Percentiles rank a stretch among this genome's conserved stretches.
Evolutionary conservation across 352 stramenopile species (phyloP).

Genomic region (Phytopythium litorale): DNA sequence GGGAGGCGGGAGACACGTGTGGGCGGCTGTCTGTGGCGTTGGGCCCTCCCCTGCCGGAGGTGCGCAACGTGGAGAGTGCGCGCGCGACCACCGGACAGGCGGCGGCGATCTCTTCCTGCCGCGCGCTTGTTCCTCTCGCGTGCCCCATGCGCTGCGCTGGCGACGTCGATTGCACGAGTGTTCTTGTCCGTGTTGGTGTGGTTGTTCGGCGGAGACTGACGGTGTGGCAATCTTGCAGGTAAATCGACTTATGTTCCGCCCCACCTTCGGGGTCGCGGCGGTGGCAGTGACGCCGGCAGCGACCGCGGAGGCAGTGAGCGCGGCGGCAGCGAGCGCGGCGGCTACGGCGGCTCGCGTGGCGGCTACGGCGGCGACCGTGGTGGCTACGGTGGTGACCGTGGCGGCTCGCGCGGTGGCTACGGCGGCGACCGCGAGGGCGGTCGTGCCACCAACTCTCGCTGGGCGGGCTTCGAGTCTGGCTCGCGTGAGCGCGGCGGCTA

Average conservation of each 20-base stretch:
- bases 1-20: neutral
- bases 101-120: too few relatives aligned
- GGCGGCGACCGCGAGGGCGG: slow-evolving; percentile 21
- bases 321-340: slow-evolving; percentile 24
- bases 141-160: too few relatives aligned
- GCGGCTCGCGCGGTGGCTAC: slow-evolving; percentile 27
- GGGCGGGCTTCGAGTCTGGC: slow-evolving; percentile 47
- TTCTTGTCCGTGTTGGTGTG: too few relatives aligned
- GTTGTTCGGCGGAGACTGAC: neutral
- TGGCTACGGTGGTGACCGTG: slow-evolving; percentile 16
- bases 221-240: slow-evolving; percentile 26
- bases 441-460: slow-evolving; percentile 45
- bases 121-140: too few relatives aligned
- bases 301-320: slow-evolving; percentile 12
- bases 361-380: slow-evolving; percentile 15
- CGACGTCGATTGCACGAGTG: neutral
- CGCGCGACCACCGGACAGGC: too few relatives aligned
- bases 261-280: slow-evolving; percentile 37
- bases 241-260: slow-evolving; percentile 76
- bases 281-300: slow-evolving; percentile 15
- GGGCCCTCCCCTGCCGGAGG: neutral
- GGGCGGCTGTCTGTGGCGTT: neutral
- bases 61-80: too few relatives aligned
- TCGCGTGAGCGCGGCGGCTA: slow-evolving; percentile 28
- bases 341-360: slow-evolving; percentile 19